Evolutionary conservation across 345 rosid species (phyloP), one percentile per base, ranked within the genome.

Genomic region (Brassica juncea): DNA sequence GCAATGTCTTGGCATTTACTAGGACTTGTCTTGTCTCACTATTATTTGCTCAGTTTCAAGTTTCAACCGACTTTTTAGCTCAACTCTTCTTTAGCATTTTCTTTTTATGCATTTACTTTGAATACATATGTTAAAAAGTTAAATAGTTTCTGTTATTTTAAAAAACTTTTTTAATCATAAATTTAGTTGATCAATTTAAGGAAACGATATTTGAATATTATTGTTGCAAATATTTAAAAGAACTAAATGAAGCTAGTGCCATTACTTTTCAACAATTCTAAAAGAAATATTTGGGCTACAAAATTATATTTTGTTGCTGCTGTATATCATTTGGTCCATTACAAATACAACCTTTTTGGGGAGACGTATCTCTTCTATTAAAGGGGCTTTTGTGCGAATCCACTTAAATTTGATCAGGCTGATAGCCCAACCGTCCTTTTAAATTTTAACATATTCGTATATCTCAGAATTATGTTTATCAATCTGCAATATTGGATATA

Each of bases 21-120:
- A 66, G 14, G 79, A 42, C 23, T 28, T 75, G 79, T 75, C 72
- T 66, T 66, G 28, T 66, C 44, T n/a, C 57, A 52, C 57, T n/a
- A 52, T 47, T 47, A 47, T 42, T 42, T 66, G 52, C 52, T 66
- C 69, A 19, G 69, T 64, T 55, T 75, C 58, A 75, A 66, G 5
- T 35, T 55, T 39, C 72, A 75, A 66, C 78, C 30, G 28, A 75
- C 37, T 15, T 35, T 57, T 66, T 54, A 35, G 78, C 57, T 75
- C 72, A 34, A 49, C 30, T 61, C 19, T 62, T 27, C 11, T 58
- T 10, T 28, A 62, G 12, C 4, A 63, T 19, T 30, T 8, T 16
- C 0, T 4, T 19, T 47, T 30, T 19, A 63, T 12, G 61, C 9
- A 30, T 16, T 15, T 8, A 34, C 68, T 34, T 34, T 7, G 44